Base-by-base conservation (phyloP, 495 filamentous ascomycete genomes). In the Hypoxylon intermedium region DNA sequence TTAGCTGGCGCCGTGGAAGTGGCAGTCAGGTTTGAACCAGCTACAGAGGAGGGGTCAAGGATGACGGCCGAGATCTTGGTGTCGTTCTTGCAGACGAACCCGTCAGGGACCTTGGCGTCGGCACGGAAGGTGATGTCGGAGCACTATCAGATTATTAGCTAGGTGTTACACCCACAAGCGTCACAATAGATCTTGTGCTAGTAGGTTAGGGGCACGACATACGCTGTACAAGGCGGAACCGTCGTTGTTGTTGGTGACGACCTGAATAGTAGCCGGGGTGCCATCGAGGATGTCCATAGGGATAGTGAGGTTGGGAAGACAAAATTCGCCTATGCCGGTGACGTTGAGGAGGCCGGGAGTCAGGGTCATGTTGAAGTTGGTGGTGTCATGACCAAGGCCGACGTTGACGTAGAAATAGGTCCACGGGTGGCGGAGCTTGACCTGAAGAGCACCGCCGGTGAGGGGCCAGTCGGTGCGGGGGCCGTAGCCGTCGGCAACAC, bases 391-490 rank as follows among this genome's bases (percentile, higher is more conserved):
- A 78, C 85, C 84, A 28, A 88, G 57, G n/a, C 83, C 86, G 16
- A 88, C 72, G 72, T 88, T 88, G 63, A 88, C 68, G 69, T 79
- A 87, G 28, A 85, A 70, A 58, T 86, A 83, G 9, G 83, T 79
- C 74, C 77, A 83, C 6, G 69, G 63, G 67, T 88, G 86, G 67
- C 74, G 70, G 18, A 81, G 77, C 19, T 77, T 71, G 44, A 88
- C 69, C 28, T 65, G 60, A 43, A 89, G 36, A n/a, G 77, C 71
- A 44, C 85, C 86, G 31, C 84, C 83, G 7, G 60, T 70, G 5
- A 85, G 60, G 4, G 84, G 83, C 86, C 86, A 89, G 34, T 79
- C 71, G 33, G 85, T 88, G 33, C 82, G 81, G 71, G 87, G 86
- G 41, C 63, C 69, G 53, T 50, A 68, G 44, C 74, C 71, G 61